A percentile compares a stretch with the other conserved stretches of the same genome.
Evolutionary conservation across 441 rosid genomes (phyloP).

Genomic region (Daphne laureola): DNA sequence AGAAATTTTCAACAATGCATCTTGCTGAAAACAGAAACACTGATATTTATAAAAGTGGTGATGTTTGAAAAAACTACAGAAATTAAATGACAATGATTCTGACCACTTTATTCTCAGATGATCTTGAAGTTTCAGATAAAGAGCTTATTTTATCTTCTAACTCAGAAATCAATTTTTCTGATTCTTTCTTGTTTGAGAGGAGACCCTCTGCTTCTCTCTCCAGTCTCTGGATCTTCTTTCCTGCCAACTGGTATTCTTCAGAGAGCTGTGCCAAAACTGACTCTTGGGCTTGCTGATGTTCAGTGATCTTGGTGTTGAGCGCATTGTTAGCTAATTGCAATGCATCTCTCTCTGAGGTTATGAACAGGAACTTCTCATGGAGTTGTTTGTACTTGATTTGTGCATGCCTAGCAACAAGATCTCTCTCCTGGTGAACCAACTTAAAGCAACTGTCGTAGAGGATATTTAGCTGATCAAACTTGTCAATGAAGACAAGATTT

Average conservation of each 20-base stretch:
- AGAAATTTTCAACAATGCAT: slow-evolving; percentile 44
- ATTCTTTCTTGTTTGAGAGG: slow-evolving; percentile 41
- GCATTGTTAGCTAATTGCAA: slow-evolving; percentile 36
- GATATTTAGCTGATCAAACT: slow-evolving; percentile 50
- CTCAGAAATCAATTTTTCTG: slow-evolving; percentile 35
- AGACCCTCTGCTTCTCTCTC: slow-evolving; percentile 61
- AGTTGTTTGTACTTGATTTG: slow-evolving; percentile 43
- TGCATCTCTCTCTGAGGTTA: slow-evolving; percentile 44
- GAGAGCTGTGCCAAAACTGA: slow-evolving; percentile 37
- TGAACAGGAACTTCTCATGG: slow-evolving; percentile 36
- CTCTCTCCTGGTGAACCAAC: slow-evolving; percentile 43
- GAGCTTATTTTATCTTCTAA: slow-evolving; percentile 35
- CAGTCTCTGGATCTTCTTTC: slow-evolving; percentile 45
- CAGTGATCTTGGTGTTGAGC: slow-evolving; percentile 37
- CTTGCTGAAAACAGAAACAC: slow-evolving; percentile 41
- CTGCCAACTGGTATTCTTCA: slow-evolving; percentile 40
- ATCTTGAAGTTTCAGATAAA: slow-evolving; percentile 36
- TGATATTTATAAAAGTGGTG: slow-evolving; percentile 19
- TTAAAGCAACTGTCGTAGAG: slow-evolving; percentile 44
- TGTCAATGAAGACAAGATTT: slow-evolving; percentile 33
- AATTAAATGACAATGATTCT: slow-evolving; percentile 6
- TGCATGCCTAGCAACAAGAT: slow-evolving; percentile 39
- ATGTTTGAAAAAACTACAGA: slow-evolving; percentile 12
- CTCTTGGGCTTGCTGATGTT: slow-evolving; percentile 54
- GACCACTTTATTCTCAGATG: slow-evolving; percentile 60